Evolutionary conservation across 192 early-diverging fungal genomes (phyloP), one percentile per base, ranked within the genome.

Genomic region (Mortierella alpina): DNA sequence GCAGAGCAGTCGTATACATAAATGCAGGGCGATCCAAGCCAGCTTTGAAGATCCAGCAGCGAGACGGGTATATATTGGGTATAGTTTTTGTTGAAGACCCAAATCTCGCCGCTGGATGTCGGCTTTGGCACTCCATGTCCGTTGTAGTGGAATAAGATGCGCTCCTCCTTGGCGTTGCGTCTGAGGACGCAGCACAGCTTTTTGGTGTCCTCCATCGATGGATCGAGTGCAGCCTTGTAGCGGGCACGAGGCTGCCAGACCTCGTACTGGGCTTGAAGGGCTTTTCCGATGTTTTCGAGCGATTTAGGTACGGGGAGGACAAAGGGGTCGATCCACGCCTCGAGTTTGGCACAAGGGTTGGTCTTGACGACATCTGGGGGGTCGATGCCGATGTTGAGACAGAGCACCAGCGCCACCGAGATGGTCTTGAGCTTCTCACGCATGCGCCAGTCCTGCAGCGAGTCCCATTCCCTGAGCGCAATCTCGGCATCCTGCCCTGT

Each of bases 1-100:
- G 91, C 88, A 44, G 95, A 92, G 72, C 98, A 98, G 84, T 99
- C 98, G 88, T 95, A 99, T 10, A 99, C 95, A 83, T 95, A 99
- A 51, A 98, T 94, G 54, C 93, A 93, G 11, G 98, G 98, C 6
- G 96, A 94, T 41, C 98, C 98, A 6, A 99, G 84, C 95, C 96
- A 97, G 48, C 90, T 91, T 85, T 98, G 95, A 57, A 99, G 84
- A 73, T 98, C 96, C 77, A 94, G 89, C 10, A 97, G 84, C 44
- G 92, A 94, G 17, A 97, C 93, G 7, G 98, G 98, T 66, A 99
- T 96, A 86, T 99, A 99, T 88, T 99, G 98, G 45, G 96, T 98
- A 88, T 96, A 98, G 65, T 92, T 92, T 75, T 94, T 94, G 87
- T 99, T 98, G 73, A 99, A 99, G 47, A 96, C 97, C 98, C 98